These are phyloP conservation scores for Arctium minus DNA, from an alignment of 129 eudicot genomes.

Conservation along the genomic window DNA sequence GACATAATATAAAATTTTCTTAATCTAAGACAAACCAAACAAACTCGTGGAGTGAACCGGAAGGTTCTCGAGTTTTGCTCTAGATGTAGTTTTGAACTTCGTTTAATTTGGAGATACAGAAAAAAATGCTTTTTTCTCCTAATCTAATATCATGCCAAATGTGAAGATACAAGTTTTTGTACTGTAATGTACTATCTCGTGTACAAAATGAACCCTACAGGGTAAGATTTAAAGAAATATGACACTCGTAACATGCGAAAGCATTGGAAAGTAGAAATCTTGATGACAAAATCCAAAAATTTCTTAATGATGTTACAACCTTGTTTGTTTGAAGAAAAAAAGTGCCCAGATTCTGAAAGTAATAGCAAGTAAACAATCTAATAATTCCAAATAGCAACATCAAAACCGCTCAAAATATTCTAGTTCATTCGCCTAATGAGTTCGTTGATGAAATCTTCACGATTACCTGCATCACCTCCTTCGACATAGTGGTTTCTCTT, in stretches of 20 bases:
- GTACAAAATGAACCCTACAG: no score
- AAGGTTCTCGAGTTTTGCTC: no score
- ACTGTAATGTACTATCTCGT: no score
- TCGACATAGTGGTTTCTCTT: constrained; percentile 87
- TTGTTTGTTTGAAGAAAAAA: background rate
- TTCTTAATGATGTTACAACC: constrained; percentile 6
- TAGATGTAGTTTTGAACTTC: no score
- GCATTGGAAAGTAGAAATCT: background rate
- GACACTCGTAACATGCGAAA: background rate
- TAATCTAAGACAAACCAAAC: no score
- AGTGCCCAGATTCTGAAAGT: background rate
- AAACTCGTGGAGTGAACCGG: no score
- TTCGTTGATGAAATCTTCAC: constrained; percentile 76
- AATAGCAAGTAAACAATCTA: constrained; percentile 24
- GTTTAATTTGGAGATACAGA: no score
- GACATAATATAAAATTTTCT: no score
- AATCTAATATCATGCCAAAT: no score
- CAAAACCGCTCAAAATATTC: constrained; percentile 6
- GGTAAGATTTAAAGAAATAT: background rate
- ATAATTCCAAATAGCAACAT: constrained; percentile 13
- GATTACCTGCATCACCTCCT: constrained; percentile 90
- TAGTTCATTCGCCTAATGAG: constrained; percentile 88
- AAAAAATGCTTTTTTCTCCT: no score
- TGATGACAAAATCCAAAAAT: constrained; percentile 17
- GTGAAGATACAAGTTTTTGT: no score